Evolutionary conservation across 106 monocot genomes (phyloP).

Genomic region (Apostasia shenzhenica): DNA sequence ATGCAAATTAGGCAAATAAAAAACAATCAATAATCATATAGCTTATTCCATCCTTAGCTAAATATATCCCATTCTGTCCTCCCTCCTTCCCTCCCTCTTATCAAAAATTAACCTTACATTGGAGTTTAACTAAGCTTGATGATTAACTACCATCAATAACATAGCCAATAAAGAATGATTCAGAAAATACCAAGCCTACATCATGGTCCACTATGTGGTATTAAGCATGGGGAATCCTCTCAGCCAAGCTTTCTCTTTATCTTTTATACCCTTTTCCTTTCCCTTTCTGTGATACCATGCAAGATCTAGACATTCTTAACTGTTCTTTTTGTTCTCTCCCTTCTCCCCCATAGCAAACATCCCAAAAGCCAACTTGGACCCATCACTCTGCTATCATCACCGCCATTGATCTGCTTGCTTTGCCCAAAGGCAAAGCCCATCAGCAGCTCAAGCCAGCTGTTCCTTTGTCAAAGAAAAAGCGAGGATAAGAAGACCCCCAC

Average conservation of each 20-base stretch:
- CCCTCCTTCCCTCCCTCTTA: background rate
- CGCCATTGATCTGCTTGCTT: slow-evolving; percentile 1
- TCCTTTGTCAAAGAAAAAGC: slow-evolving; percentile 47
- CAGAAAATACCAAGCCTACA: slow-evolving; percentile 47
- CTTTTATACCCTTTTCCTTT: slow-evolving; percentile 31
- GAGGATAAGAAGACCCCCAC: slow-evolving; percentile 26
- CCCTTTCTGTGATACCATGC: slow-evolving; percentile 23
- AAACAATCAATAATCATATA: no score
- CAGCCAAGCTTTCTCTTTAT: slow-evolving; percentile 18
- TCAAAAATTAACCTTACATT: no score
- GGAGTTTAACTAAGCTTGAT: no score
- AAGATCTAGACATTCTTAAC: slow-evolving; percentile 44
- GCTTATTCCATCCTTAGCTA: no score
- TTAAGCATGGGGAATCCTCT: background rate
- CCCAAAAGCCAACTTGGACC: slow-evolving; percentile 38
- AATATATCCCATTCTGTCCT: background rate
- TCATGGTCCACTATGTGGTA: slow-evolving; percentile 19
- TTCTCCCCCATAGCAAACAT: slow-evolving; percentile 22
- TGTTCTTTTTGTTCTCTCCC: slow-evolving; percentile 13
- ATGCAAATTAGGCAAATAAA: no score
- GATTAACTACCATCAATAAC: no score
- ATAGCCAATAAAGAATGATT: background rate
- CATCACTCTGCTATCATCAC: slow-evolving; percentile 17
- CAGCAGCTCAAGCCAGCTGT: slow-evolving; percentile 13
- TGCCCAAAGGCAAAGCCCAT: background rate